Evolutionary conservation across 345 rosid species (phyloP).

Genomic region (Citrus sp.): DNA sequence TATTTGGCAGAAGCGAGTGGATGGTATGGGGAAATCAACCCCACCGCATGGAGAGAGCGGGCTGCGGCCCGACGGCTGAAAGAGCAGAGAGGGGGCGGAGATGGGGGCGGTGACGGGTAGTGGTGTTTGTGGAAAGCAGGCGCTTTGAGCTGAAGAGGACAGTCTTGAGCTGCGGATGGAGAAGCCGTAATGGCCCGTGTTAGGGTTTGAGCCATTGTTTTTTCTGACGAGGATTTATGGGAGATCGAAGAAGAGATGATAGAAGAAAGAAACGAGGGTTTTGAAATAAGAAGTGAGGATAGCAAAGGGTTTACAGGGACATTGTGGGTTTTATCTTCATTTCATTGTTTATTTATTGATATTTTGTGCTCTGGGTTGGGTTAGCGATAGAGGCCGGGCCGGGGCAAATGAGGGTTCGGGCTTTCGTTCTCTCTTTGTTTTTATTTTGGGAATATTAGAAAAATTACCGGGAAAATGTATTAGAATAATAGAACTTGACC

Average conservation of each 20-base stretch:
- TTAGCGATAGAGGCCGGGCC: too few species aligned
- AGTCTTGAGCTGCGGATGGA: conserved; percentile 45
- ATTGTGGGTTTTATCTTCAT: neutral
- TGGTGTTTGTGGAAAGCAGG: conserved; percentile 27
- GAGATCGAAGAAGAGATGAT: neutral
- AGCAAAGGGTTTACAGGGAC: neutral
- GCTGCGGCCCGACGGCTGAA: conserved; percentile 38
- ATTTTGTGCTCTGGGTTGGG: neutral
- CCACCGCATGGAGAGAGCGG: conserved; percentile 26
- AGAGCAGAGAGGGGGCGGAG: conserved; percentile 33
- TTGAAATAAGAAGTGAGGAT: neutral
- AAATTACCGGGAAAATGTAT: too few species aligned
- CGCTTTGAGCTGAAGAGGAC: conserved; percentile 35
- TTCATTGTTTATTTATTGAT: neutral
- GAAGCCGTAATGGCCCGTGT: conserved; percentile 29
- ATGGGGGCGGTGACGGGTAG: conserved; percentile 35
- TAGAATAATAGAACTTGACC: too few species aligned
- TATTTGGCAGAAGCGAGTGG: conserved; percentile 46
- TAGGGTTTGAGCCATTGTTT: conserved; percentile 56
- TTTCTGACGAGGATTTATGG: neutral
- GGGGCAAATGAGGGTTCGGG: neutral
- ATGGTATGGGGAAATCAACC: conserved; percentile 11
- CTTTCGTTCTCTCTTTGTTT: neutral
- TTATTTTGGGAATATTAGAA: too few species aligned
- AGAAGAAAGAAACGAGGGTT: conserved; percentile 2